Conservation (phyloP, 148 eudicot species). For the Fagopyrum homotropicum region DNA sequence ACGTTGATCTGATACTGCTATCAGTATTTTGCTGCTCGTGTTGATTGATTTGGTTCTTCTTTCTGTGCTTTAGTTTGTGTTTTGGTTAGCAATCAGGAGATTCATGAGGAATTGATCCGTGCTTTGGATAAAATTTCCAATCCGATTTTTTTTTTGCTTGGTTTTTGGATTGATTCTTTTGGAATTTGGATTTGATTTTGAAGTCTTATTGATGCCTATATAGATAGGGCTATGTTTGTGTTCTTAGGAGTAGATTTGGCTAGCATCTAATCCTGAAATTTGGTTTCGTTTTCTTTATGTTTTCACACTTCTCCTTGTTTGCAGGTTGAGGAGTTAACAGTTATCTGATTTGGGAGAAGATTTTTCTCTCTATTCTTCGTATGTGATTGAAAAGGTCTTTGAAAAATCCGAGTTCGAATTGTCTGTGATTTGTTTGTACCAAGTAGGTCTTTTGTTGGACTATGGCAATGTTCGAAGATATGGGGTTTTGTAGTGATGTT, state of each 20-base stretch:
- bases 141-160: background rate
- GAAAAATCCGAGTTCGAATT: background rate
- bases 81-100: background rate
- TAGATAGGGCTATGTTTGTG: background rate
- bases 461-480: slow-evolving; percentile 46
- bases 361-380: background rate
- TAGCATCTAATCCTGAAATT: background rate
- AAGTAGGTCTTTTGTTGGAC: background rate
- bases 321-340: background rate
- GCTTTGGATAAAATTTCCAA: background rate
- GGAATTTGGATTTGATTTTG: background rate
- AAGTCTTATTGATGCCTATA: background rate
- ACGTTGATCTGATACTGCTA: background rate
- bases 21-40: background rate
- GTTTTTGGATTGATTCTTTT: background rate
- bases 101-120: background rate
- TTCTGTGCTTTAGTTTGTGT: background rate
- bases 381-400: background rate
- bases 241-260: background rate
- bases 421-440: background rate
- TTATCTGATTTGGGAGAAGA: background rate
- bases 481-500: slow-evolving; percentile 41
- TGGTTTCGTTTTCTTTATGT: background rate
- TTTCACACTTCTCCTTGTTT: background rate
- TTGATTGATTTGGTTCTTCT: background rate